phyloP scores from a whole-genome alignment of 2,329 filamentous ascomycete genomes.

The Colletotrichum tropicicola region DNA sequence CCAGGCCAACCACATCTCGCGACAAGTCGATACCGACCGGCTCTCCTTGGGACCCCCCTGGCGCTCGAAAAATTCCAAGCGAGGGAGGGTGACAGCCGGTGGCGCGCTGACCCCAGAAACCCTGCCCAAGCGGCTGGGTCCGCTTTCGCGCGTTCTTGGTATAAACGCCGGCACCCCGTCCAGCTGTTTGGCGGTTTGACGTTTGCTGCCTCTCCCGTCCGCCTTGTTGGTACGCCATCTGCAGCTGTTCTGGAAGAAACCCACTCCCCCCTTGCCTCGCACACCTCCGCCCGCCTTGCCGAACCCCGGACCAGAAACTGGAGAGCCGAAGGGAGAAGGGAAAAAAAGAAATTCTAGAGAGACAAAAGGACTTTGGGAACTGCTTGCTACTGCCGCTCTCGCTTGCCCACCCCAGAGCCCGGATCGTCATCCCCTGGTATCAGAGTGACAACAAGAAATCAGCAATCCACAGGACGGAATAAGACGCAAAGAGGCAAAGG shows the following conservation, averaged over 20 bases:
- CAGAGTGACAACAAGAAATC: not conserved
- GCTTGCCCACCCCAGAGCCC: not conserved
- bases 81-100: not conserved
- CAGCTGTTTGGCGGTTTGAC: slow-evolving; percentile 10
- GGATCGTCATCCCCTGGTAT: not conserved
- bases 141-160: slow-evolving; percentile 27
- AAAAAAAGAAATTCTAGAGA: not conserved
- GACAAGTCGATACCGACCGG: not conserved
- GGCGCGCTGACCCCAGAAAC: slow-evolving; percentile 18
- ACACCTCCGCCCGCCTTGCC: not conserved
- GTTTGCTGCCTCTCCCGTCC: slow-evolving; percentile 15
- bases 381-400: not conserved
- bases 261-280: not conserved
- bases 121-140: slow-evolving; percentile 18
- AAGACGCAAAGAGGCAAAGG: not conserved
- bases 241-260: slow-evolving; percentile 14
- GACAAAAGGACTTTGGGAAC: not conserved
- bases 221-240: slow-evolving; percentile 21
- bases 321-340: not conserved
- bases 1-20: not conserved
- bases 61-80: slow-evolving; percentile 14
- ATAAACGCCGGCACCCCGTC: slow-evolving; percentile 29
- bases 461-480: not conserved
- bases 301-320: not conserved
- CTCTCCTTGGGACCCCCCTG: not conserved